These are phyloP conservation scores for Botrytis paeoniae DNA, from an alignment of 2,329 filamentous ascomycete genomes.

Conservation along the genomic window DNA sequence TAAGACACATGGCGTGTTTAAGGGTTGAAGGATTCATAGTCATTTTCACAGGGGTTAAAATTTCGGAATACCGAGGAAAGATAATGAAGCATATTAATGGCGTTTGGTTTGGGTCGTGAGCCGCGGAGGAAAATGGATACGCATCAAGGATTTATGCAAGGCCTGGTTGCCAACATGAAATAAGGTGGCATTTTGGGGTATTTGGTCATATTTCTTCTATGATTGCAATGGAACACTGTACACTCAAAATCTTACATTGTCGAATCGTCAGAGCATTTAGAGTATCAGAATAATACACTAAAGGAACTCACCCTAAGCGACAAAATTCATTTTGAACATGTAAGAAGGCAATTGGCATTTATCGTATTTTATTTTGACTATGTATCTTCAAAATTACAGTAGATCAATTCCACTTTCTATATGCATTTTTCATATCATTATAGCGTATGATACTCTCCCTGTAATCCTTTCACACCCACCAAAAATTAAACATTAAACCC, in stretches of 20 bases:
- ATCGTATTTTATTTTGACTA: background rate
- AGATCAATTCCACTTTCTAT: background rate
- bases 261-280: background rate
- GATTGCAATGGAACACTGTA: background rate
- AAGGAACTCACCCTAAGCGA: background rate
- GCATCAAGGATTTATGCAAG: background rate
- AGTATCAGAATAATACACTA: too few species aligned
- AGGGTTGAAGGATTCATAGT: background rate
- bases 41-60: background rate
- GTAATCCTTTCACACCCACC: background rate
- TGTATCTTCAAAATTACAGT: background rate
- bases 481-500: slow-evolving; percentile 10
- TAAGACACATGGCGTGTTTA: background rate
- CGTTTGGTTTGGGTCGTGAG: background rate
- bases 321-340: background rate
- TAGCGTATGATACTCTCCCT: background rate
- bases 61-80: background rate
- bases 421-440: background rate
- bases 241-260: background rate
- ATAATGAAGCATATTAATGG: background rate
- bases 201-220: background rate
- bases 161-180: slow-evolving; percentile 4
- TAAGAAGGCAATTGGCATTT: too few species aligned
- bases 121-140: background rate
- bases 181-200: background rate